Evolutionary conservation across 2,329 filamentous ascomycete species (phyloP).

Genomic region (Orbilia brochopaga): DNA sequence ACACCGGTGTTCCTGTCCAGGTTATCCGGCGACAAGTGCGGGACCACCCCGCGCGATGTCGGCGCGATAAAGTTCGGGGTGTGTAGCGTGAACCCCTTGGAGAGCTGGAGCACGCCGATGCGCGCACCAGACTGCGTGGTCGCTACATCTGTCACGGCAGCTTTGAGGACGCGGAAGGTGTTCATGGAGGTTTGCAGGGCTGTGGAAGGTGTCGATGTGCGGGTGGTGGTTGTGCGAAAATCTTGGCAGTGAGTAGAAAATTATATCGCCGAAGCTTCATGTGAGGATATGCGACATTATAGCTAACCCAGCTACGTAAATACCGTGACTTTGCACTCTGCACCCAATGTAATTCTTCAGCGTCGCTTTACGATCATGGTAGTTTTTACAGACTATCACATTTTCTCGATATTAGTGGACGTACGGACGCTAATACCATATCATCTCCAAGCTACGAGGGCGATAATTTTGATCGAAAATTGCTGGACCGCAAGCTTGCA

Average conservation of each 20-base stretch:
- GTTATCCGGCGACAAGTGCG: constrained; percentile 88
- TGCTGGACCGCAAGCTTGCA: neutral
- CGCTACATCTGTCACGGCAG: constrained; percentile 50
- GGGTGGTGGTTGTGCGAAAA: neutral
- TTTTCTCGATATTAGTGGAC: too few species aligned
- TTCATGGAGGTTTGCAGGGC: constrained; percentile 25
- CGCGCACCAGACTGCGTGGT: constrained; percentile 30
- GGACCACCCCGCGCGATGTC: constrained; percentile 81
- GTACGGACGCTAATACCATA: too few species aligned
- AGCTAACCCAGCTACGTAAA: too few species aligned
- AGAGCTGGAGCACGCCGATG: constrained; percentile 43
- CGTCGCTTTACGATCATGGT: too few species aligned
- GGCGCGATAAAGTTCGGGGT: constrained; percentile 83
- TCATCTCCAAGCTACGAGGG: too few species aligned
- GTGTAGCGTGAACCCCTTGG: constrained; percentile 66
- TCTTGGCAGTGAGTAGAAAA: neutral
- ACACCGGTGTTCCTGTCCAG: constrained; percentile 70
- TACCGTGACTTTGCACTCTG: too few species aligned
- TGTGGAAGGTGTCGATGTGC: constrained; percentile 2
- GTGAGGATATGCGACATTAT: too few species aligned
- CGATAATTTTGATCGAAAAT: neutral
- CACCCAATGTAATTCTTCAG: too few species aligned
- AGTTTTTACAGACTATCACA: too few species aligned
- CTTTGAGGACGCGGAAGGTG: constrained; percentile 47
- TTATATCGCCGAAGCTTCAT: constrained; percentile 2